Base-by-base conservation (phyloP, 257 asterid species). In the Solanum megistacrolobum region DNA sequence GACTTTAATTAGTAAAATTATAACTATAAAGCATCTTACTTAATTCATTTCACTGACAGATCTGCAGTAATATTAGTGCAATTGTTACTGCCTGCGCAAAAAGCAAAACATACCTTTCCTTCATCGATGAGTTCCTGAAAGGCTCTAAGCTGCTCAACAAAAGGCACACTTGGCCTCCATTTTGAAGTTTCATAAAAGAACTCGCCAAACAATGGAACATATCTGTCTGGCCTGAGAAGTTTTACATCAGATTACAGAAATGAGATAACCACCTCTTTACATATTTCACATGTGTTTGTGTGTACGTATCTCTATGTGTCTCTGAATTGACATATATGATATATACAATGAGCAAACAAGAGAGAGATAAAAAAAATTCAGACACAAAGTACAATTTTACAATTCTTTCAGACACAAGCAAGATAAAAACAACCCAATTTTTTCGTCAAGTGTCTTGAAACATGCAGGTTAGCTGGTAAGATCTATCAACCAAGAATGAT, bases 221-320 rank as follows among this genome's bases (percentile, higher is more conserved):
- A 95, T 23, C 99, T 94, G 75, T 94, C 99, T 81, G 98, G 99
- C 99, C 98, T 96, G 94, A 91, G 89, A 32, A 89, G 43, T 58
- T 88, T 55, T 66, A 86, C 52, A 74, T 66, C 85, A 11, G 27
- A 31, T 29, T 82, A 29, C 20, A 10, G 43, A 82, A 48, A 81
- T 81, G 25, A 81, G 85, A 46, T 38, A 75, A 43, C 41, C 27
- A 81, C 20, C 68, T 48, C 83, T 75, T 5, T 9, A 16, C 38
- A 46, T 81, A 16, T 43, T 79, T 27, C 35, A 29, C 13, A 9
- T 46, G 41, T 4, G 39, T 16, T 31, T 8, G 66, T 41, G 12
- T 79, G 27, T 43, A 31, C 18, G 66, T 9, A 46, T 81, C 83
- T 55, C 65, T 52, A 52, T 52, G 10, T 18, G 65, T 55, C 66